Evolutionary conservation across 805 yeast genomes (phyloP), one percentile per base, ranked within the genome.

Genomic region (Lipomyces orientalis): DNA sequence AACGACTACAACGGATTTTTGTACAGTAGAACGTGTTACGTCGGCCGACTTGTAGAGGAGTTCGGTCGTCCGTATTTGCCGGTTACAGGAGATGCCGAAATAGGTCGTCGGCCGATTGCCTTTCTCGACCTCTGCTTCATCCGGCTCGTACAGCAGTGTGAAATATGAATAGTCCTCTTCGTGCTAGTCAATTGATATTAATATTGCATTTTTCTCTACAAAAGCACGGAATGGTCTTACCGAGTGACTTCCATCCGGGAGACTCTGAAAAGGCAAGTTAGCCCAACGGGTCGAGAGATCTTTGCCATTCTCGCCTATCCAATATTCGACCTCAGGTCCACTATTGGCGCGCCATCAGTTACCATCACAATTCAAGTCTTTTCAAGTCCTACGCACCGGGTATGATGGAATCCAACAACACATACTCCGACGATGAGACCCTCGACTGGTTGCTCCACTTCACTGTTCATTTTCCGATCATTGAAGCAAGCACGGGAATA

Each of bases 301-400:
- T 3, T 39, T 39, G 37, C 79, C 80, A 34, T 78, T 80, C 1
- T 83, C 81, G 2, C 88, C 87, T 25, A 88, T 83, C 92, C 97
- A 91, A 79, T 91, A 93, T 78, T 94, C 98, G 31, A 95, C 87
- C 76, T 95, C 98, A 0, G 99, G 98, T 1, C 99, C 99, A 66
- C 97, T 82, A 35, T 80, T 12, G 2, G 10, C 12, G 16, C 19
- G 35, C 9, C 4, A 14, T 43, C 46, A 8, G 31, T 59, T 33
- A 14, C 29, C 31, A n/a, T 7, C 54, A 58, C 25, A 19, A 8
- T 4, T 25, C 34, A 16, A 29, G 16, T 35, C 64, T 77, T n/a
- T 29, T n/a, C 14, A 39, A 62, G 10, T 46, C 4, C 19, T 34
- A 19, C 37, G 35, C 61, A 71, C 74, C 74, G 65, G 12, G 85